Percentiles rank a stretch among this genome's conserved stretches.
phyloP scores from a whole-genome alignment of 2,329 filamentous ascomycete species.

The Rhexocercosporidium sp. region DNA sequence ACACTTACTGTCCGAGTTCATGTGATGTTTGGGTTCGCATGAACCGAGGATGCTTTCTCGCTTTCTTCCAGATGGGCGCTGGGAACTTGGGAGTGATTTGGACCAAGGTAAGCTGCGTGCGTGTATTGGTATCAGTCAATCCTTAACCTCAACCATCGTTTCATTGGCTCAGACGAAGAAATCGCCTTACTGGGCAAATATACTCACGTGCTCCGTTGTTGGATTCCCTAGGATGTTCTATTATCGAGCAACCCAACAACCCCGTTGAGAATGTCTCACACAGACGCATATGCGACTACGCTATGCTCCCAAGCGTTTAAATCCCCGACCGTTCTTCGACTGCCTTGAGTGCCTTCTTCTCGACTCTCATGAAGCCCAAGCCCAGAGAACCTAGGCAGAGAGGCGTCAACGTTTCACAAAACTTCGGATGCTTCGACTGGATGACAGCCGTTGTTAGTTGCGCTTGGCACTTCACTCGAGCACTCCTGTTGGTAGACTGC shows the following conservation, averaged over 20 bases:
- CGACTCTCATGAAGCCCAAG: too few relatives aligned
- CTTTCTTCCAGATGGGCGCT: background rate
- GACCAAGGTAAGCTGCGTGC: background rate
- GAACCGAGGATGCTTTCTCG: background rate
- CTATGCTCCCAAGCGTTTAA: background rate
- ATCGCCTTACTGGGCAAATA: background rate
- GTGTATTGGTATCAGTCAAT: background rate
- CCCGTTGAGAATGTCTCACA: background rate
- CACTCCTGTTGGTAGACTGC: background rate
- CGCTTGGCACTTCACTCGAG: background rate
- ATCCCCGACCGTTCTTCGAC: background rate
- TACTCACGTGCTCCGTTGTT: background rate
- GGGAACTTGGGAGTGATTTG: too few relatives aligned
- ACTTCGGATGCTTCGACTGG: slow-evolving; percentile 11
- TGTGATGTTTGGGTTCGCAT: background rate
- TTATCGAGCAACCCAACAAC: background rate
- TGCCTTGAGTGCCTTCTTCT: too few relatives aligned
- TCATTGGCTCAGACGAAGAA: background rate
- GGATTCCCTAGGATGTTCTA: background rate
- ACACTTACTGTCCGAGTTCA: background rate
- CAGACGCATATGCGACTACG: background rate
- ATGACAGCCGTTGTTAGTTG: slow-evolving; percentile 12
- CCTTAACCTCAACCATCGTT: background rate
- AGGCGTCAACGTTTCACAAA: background rate
- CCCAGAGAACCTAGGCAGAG: background rate